Conservation (phyloP, 768 basidiomycete genomes). For the Naganishia antarctica region DNA sequence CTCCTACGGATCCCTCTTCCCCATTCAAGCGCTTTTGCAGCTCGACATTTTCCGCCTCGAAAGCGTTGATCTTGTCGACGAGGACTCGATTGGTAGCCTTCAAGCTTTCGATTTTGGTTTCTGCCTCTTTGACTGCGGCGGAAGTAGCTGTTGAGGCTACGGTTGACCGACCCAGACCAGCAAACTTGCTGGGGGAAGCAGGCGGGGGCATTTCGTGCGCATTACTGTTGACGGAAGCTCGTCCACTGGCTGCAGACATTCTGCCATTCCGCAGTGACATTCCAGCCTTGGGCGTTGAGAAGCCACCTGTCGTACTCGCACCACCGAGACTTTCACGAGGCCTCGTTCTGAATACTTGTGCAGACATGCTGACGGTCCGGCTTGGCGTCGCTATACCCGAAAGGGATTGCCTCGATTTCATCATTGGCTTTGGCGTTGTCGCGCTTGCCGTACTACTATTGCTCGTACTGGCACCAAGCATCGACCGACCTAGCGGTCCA, state of each 20-base stretch:
- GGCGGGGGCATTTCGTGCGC: slow-evolving; percentile 45
- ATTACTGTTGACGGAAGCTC: slow-evolving; percentile 17
- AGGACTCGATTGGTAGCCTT: slow-evolving; percentile 45
- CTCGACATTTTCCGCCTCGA: slow-evolving; percentile 33
- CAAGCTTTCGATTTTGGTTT: slow-evolving; percentile 56
- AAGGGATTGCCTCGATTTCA: slow-evolving; percentile 1
- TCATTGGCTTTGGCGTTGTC: slow-evolving; percentile 14
- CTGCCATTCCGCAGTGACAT: slow-evolving; percentile 11
- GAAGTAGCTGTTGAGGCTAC: slow-evolving; percentile 15
- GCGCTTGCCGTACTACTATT: not conserved
- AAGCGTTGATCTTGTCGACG: slow-evolving; percentile 24
- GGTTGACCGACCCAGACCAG: slow-evolving; percentile 2
- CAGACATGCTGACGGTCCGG: slow-evolving; percentile 22
- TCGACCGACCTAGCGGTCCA: not conserved
- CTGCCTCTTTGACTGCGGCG: slow-evolving; percentile 25
- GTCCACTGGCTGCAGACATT: slow-evolving; percentile 17
- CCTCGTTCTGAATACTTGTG: slow-evolving; percentile 30
- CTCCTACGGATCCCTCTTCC: slow-evolving; percentile 15
- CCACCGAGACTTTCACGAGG: slow-evolving; percentile 33
- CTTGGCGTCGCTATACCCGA: slow-evolving; percentile 26
- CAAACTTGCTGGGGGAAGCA: slow-evolving; percentile 39
- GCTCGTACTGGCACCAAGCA: slow-evolving; percentile 8
- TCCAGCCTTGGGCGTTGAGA: slow-evolving; percentile 16
- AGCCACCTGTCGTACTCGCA: slow-evolving; percentile 3
- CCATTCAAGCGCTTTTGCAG: slow-evolving; percentile 13